These are phyloP conservation scores for Verticillium alfalfae DNA, from an alignment of 2,329 filamentous ascomycete genomes.

Conservation along the genomic window DNA sequence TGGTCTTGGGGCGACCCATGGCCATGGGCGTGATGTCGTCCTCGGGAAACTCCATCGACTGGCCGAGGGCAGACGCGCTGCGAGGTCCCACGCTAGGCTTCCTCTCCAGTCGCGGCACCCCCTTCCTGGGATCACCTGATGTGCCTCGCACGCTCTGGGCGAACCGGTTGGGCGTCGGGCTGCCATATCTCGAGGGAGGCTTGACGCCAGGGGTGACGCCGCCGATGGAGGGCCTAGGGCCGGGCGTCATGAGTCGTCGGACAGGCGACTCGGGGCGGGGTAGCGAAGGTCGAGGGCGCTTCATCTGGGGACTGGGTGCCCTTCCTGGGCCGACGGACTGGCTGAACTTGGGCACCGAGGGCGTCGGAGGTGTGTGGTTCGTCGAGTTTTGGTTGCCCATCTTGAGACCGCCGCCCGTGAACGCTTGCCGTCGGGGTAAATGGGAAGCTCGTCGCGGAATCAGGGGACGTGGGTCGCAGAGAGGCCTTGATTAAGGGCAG, in stretches of 20 bases:
- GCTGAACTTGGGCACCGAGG: slow-evolving; percentile 73
- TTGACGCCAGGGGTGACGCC: slow-evolving; percentile 41
- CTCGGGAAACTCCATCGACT: slow-evolving; percentile 42
- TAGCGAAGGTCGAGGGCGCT: slow-evolving; percentile 70
- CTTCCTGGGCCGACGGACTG: slow-evolving; percentile 77
- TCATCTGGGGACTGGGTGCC: slow-evolving; percentile 66
- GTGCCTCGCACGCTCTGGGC: slow-evolving; percentile 59
- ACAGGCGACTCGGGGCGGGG: slow-evolving; percentile 83
- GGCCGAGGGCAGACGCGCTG: slow-evolving; percentile 55
- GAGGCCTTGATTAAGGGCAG: slow-evolving; percentile 77
- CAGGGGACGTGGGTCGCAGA: slow-evolving; percentile 55
- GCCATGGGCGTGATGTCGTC: slow-evolving; percentile 47
- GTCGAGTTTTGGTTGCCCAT: slow-evolving; percentile 51
- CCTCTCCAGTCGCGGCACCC: slow-evolving; percentile 37
- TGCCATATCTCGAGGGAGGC: slow-evolving; percentile 54
- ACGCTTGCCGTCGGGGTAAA: slow-evolving; percentile 65
- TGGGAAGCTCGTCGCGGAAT: slow-evolving; percentile 47
- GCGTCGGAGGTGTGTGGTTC: slow-evolving; percentile 59
- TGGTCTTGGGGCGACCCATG: slow-evolving; percentile 43
- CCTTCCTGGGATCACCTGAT: slow-evolving; percentile 57
- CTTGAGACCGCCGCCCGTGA: slow-evolving; percentile 42
- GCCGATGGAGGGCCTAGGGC: slow-evolving; percentile 47
- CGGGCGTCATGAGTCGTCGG: slow-evolving; percentile 60
- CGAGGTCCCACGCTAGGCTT: slow-evolving; percentile 49
- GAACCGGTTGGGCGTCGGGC: slow-evolving; percentile 56